Evolutionary conservation across 495 filamentous ascomycete species (phyloP), one percentile per base, ranked within the genome.

Genomic region (Thozetella sp.): DNA sequence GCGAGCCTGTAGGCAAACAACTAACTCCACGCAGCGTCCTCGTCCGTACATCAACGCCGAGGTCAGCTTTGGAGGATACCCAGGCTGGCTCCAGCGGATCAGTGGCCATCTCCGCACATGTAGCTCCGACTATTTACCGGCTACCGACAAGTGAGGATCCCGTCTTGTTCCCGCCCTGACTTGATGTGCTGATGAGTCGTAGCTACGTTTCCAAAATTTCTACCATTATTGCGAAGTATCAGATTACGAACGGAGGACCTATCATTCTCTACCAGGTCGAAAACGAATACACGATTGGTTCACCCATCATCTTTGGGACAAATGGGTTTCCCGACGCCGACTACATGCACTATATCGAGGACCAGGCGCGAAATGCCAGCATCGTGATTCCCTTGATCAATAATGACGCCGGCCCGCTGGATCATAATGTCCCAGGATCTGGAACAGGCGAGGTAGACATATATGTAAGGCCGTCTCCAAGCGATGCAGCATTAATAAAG

Each of bases 331-430:
- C 84, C 0, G 82, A 92, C 62, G 72, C 75, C 0, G 71, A 73
- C 2, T 95, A 93, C 68, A 88, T 93, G 75, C 77, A 86, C 50
- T 86, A 87, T 62, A 83, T 93, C 22, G 82, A 88, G 50, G 80
- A 90, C 37, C 88, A 90, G 60, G 84, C 83, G 22, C 80, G 86
- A 45, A 76, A 87, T 27, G 88, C 87, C 17, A 88, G 90, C 0
- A 83, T 95, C 40, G 79, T 91, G 0, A 82, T 93, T 0, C 91
- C 91, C 1, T 80, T 91, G 53, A 90, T 93, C 51, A 90, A 72
- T 70, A 95, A 95, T 59, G 91, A 95, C 73, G 88, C 85, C 3
- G 75, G 68, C 56, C 46, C 67, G 10, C 59, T 67, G 4, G 90
- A 88, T 2, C 75, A 87, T 62, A 86, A 89, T 63, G 84, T 81